Conservation (phyloP, 2,329 filamentous ascomycete species). For the Periconia digitata region DNA sequence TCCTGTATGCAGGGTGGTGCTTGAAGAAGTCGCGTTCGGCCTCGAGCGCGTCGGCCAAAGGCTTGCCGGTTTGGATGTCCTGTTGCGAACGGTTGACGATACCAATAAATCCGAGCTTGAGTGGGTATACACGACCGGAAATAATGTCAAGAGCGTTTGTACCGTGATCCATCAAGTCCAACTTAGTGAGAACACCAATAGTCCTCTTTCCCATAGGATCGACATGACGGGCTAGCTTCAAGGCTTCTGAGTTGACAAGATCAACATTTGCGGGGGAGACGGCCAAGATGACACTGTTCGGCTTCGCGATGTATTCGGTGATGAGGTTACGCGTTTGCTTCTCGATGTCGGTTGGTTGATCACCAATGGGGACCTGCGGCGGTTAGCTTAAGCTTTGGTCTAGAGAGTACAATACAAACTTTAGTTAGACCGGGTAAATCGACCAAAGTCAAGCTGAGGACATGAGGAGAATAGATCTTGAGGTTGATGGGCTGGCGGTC, state of each 20-base stretch:
- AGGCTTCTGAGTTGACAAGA: conserved; percentile 94
- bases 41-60: conserved; percentile 87
- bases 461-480: conserved; percentile 96
- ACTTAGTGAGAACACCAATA: conserved; percentile 94
- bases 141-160: conserved; percentile 97
- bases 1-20: conserved; percentile 94
- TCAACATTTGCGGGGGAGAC: conserved; percentile 98
- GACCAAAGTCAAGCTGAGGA: conserved; percentile 93
- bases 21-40: conserved; percentile 94
- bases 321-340: conserved; percentile 97
- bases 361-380: conserved; percentile 83
- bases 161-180: conserved; percentile 98
- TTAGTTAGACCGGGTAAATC: conserved; percentile 96
- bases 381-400: conserved; percentile 26
- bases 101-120: conserved; percentile 97
- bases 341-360: conserved; percentile 96
- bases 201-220: conserved; percentile 92
- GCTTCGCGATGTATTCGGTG: conserved; percentile 97
- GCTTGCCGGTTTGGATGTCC: conserved; percentile 94
- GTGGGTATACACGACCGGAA: conserved; percentile 92
- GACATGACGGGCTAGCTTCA: conserved; percentile 96
- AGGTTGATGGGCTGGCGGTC: conserved; percentile 97
- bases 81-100: conserved; percentile 98
- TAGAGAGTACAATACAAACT: conserved; percentile 50
- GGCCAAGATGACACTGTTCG: conserved; percentile 95